Evolutionary conservation across 1,139 yeast species (phyloP), one percentile per base, ranked within the genome.

Genomic region (Debaryomyces udenii): DNA sequence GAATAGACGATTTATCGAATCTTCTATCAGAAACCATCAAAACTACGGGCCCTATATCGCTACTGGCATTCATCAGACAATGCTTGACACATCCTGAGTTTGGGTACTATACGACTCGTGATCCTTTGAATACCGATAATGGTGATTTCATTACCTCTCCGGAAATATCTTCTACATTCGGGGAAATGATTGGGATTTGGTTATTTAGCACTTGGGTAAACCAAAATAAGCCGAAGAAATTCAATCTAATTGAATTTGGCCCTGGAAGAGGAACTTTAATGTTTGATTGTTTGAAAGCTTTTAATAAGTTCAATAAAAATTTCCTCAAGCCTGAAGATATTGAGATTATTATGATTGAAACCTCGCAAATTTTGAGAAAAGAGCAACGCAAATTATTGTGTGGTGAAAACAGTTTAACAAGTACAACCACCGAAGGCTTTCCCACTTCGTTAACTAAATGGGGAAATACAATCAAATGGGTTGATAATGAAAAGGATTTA

Each of bases 141-240:
- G 96, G 96, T 4, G 96, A 88, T 61, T 88, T 88, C 59, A 76
- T 84, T 42, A 88, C 96, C 0, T 83, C 93, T 0, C 96, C 96
- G 0, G 96, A 88, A 62, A 86, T 88, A 38, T 84, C 94, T 3
- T 89, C 88, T 35, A 84, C 87, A 65, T 88, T 88, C 68, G 96
- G 96, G 9, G 96, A 88, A 57, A 78, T 87, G 70, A 74, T 87
- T 41, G 96, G 95, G 0, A 67, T 88, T 7, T 88, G 95, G 90
- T 67, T 75, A 42, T 79, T 68, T 45, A 68, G 76, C 14, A 73
- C 78, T 18, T 86, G 91, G 88, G 54, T 76, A 39, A 62, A 68
- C 3, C 91, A 85, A 52, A 69, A 72, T 2, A 63, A 61, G 31
- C 87, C 90, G 0, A 26, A 48, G 2, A 48, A 56, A 6, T 64